These are phyloP conservation scores for Phlebiopsis gigantea DNA, from an alignment of 768 basidiomycete species.

Conservation along the genomic window DNA sequence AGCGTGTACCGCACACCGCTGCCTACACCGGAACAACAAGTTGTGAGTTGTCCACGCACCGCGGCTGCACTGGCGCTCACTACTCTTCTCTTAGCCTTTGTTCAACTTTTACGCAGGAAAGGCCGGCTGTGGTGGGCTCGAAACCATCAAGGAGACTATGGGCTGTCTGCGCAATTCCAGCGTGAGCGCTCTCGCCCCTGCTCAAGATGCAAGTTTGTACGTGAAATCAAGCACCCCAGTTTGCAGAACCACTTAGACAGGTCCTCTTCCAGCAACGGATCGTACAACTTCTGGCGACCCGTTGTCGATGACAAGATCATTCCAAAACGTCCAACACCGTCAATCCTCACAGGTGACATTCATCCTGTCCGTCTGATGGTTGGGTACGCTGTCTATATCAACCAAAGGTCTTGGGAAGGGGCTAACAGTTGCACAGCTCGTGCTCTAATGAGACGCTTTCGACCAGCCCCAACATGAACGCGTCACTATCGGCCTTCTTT, in stretches of 20 bases:
- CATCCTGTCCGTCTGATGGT: slow-evolving; percentile 51
- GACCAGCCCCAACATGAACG: slow-evolving; percentile 30
- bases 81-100: slow-evolving; percentile 33
- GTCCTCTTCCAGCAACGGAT: slow-evolving; percentile 28
- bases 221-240: slow-evolving; percentile 11
- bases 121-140: slow-evolving; percentile 42
- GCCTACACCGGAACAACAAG: slow-evolving; percentile 45
- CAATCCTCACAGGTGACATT: slow-evolving; percentile 41
- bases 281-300: slow-evolving; percentile 46
- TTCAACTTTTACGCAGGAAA: slow-evolving; percentile 46
- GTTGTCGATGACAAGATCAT: slow-evolving; percentile 51
- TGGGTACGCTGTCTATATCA: slow-evolving; percentile 36
- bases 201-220: slow-evolving; percentile 52
- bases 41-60: slow-evolving; percentile 30
- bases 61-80: not conserved
- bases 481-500: slow-evolving; percentile 37
- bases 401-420: not conserved
- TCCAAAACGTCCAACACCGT: slow-evolving; percentile 41
- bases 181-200: slow-evolving; percentile 45
- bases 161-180: slow-evolving; percentile 45
- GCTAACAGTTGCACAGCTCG: slow-evolving; percentile 28
- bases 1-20: slow-evolving; percentile 52
- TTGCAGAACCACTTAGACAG: not conserved
- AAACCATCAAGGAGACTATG: slow-evolving; percentile 31
- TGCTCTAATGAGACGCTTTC: slow-evolving; percentile 58